Evolutionary conservation across 2,329 filamentous ascomycete genomes (phyloP).

Genomic region (Gaeumannomyces sp.): DNA sequence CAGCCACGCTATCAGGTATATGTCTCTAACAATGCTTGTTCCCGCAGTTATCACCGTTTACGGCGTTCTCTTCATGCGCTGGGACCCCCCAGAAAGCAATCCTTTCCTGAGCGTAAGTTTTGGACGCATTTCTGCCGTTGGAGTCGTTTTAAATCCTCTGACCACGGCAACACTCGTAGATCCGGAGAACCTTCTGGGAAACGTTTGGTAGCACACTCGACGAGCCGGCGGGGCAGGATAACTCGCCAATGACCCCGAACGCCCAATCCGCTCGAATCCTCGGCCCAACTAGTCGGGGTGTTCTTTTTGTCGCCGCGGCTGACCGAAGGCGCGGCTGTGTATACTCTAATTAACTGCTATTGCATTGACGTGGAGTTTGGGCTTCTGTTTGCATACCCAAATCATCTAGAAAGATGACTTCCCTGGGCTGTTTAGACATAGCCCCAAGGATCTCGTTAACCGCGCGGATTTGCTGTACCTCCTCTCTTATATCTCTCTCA

Average conservation of each 20-base stretch:
- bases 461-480: background rate
- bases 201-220: conserved; percentile 11
- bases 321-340: background rate
- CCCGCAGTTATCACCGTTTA: conserved; percentile 46
- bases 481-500: background rate
- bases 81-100: conserved; percentile 33
- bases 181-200: conserved; percentile 21
- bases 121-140: background rate
- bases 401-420: background rate
- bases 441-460: background rate
- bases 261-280: background rate
- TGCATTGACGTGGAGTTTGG: background rate
- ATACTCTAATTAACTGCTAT: background rate
- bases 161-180: conserved; percentile 9
- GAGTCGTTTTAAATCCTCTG: background rate
- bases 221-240: background rate
- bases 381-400: background rate
- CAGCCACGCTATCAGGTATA: background rate
- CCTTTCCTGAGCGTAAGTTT: conserved; percentile 45
- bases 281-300: background rate
- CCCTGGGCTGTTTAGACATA: too few relatives aligned
- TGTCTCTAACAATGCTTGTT: background rate
- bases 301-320: background rate
- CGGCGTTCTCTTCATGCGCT: conserved; percentile 57
- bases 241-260: background rate